These are phyloP conservation scores for Hyphopichia pseudoburtonii DNA, from an alignment of 1,139 yeast species.

Conservation along the genomic window DNA sequence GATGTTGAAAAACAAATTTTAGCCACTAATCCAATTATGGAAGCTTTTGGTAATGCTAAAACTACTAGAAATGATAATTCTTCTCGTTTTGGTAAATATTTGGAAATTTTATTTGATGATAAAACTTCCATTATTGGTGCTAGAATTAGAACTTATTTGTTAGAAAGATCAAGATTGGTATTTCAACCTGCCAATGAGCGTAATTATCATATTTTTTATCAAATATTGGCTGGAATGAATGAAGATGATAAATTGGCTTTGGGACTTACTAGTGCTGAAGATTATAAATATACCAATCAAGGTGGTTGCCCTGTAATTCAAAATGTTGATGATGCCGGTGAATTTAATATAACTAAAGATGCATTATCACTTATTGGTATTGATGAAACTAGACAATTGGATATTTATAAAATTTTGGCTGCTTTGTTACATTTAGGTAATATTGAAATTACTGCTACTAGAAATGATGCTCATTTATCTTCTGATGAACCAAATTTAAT, in stretches of 20 bases:
- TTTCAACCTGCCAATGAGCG: constrained; percentile 89
- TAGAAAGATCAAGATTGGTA: constrained; percentile 92
- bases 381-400: constrained; percentile 53
- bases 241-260: constrained; percentile 58
- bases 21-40: constrained; percentile 98
- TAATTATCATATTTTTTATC: constrained; percentile 95
- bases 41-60: constrained; percentile 97
- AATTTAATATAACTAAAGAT: constrained; percentile 69
- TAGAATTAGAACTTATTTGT: constrained; percentile 83
- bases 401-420: constrained; percentile 77
- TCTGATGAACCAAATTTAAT: constrained; percentile 85
- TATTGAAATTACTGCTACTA: constrained; percentile 80
- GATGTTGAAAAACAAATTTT: constrained; percentile 91
- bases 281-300: constrained; percentile 83
- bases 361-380: constrained; percentile 85
- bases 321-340: constrained; percentile 80
- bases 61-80: constrained; percentile 97
- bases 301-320: constrained; percentile 77
- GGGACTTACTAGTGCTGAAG: constrained; percentile 62
- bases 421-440: constrained; percentile 94
- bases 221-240: constrained; percentile 75
- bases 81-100: constrained; percentile 93
- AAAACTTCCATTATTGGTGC: constrained; percentile 87
- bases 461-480: constrained; percentile 79
- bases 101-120: constrained; percentile 82